Percentiles rank a stretch among this genome's conserved stretches.
phyloP scores from a whole-genome alignment of 805 yeast species.

The Ascoidea asiatica region DNA sequence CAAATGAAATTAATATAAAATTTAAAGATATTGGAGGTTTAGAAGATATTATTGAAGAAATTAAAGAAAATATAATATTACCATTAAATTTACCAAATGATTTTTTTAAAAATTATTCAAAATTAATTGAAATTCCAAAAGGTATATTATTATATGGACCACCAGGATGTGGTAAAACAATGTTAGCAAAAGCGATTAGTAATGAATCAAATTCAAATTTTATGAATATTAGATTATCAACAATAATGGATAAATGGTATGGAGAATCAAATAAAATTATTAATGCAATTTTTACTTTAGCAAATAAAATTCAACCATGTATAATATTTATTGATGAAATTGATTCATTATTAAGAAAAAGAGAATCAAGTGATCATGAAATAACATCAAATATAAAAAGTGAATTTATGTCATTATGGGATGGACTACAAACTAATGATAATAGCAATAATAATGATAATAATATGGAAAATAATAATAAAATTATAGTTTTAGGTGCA shows the following conservation, averaged over 20 bases:
- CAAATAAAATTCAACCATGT: conserved; percentile 83
- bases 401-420: conserved; percentile 97
- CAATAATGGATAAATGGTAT: conserved; percentile 94
- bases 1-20: conserved; percentile 64
- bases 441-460: too few relatives aligned
- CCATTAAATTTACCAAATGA: conserved; percentile 76
- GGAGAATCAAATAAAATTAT: conserved; percentile 93
- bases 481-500: conserved; percentile 85
- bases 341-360: conserved; percentile 82
- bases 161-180: conserved; percentile 96
- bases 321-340: conserved; percentile 93
- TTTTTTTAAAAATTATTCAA: conserved; percentile 53
- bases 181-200: conserved; percentile 94
- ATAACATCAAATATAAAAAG: conserved; percentile 92
- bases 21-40: conserved; percentile 87
- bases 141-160: conserved; percentile 92
- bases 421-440: conserved; percentile 48
- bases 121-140: conserved; percentile 76
- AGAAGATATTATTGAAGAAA: conserved; percentile 67
- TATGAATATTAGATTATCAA: conserved; percentile 82
- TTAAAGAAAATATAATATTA: conserved; percentile 76
- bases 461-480: conserved; percentile 66
- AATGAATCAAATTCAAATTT: conserved; percentile 85
- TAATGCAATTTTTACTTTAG: conserved; percentile 84
- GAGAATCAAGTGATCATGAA: conserved; percentile 80